Evolutionary conservation across 331 rosid species (phyloP).

Genomic region (Quercus phellos): DNA sequence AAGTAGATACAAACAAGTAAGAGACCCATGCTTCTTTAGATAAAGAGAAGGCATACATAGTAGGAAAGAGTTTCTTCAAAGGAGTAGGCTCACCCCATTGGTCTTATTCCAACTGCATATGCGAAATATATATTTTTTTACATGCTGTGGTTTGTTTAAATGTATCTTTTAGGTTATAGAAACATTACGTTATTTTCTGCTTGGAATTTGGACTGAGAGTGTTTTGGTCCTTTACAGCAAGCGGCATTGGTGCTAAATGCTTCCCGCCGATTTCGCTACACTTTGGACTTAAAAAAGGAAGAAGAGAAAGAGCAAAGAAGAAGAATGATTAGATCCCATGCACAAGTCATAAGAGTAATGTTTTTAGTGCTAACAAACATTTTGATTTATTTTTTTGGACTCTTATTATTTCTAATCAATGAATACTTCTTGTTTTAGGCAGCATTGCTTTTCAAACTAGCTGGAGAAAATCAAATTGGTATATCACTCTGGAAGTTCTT

Average conservation of each 20-base stretch:
- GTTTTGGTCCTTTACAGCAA: constrained; percentile 59
- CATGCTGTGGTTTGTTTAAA: not conserved
- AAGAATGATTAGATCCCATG: constrained; percentile 85
- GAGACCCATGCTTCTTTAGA: no score
- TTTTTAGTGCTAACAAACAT: constrained; percentile 10
- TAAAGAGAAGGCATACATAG: no score
- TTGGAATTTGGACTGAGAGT: constrained; percentile 21
- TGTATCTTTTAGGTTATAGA: not conserved
- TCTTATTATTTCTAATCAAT: constrained; percentile 26
- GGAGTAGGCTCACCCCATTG: no score
- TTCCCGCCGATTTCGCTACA: constrained; percentile 88
- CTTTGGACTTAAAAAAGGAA: constrained; percentile 73
- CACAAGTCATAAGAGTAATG: constrained; percentile 95
- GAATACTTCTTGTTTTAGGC: constrained; percentile 55
- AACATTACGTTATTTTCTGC: not conserved
- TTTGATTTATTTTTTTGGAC: not conserved
- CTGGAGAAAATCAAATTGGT: constrained; percentile 86
- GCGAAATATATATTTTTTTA: constrained; percentile 4
- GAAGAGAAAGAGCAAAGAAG: constrained; percentile 62
- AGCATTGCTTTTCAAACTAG: constrained; percentile 83
- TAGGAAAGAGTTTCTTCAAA: no score
- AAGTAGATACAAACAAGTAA: no score
- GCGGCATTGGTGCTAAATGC: constrained; percentile 94
- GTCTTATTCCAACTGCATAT: not conserved
- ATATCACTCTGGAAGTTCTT: constrained; percentile 14